These are phyloP conservation scores for Hsuehochloa calcarea DNA, from an alignment of 176 grass and related monocot species.

Conservation along the genomic window DNA sequence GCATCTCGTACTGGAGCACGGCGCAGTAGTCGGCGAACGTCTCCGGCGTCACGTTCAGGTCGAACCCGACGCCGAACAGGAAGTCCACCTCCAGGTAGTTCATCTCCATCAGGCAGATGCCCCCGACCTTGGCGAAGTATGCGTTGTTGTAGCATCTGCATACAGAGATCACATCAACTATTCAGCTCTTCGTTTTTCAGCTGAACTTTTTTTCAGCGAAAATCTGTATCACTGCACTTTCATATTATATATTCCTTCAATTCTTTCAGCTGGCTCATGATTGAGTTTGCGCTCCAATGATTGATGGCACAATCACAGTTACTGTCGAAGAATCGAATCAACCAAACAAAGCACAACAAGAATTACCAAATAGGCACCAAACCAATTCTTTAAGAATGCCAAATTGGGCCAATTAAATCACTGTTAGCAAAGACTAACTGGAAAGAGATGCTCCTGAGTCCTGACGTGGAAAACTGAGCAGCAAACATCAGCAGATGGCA, in stretches of 20 bases:
- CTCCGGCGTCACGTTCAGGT: conserved; percentile 52
- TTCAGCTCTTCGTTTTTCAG: neutral
- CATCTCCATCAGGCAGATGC: conserved; percentile 62
- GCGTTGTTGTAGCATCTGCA: conserved; percentile 60
- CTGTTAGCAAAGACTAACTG: neutral
- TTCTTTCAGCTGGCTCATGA: conserved; percentile 19
- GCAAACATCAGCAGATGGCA: conserved; percentile 52
- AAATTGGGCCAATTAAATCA: conserved; percentile 39
- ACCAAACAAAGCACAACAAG: conserved; percentile 26
- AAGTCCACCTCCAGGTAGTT: conserved; percentile 71
- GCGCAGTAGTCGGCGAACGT: conserved; percentile 58
- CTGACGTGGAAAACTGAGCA: neutral
- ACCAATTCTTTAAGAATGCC: conserved; percentile 25
- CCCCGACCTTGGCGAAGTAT: conserved; percentile 55
- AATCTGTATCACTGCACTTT: neutral
- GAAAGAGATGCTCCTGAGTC: conserved; percentile 8
- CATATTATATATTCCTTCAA: neutral
- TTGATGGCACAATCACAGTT: conserved; percentile 22
- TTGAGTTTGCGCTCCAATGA: conserved; percentile 25
- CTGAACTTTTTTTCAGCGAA: neutral
- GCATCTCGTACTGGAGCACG: conserved; percentile 48
- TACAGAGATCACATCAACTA: neutral
- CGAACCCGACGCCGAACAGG: conserved; percentile 49
- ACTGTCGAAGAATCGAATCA: neutral
- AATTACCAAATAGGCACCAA: conserved; percentile 45